Evolutionary conservation across 2,329 filamentous ascomycete species (phyloP).

Genomic region (Paecilomyces sp.): DNA sequence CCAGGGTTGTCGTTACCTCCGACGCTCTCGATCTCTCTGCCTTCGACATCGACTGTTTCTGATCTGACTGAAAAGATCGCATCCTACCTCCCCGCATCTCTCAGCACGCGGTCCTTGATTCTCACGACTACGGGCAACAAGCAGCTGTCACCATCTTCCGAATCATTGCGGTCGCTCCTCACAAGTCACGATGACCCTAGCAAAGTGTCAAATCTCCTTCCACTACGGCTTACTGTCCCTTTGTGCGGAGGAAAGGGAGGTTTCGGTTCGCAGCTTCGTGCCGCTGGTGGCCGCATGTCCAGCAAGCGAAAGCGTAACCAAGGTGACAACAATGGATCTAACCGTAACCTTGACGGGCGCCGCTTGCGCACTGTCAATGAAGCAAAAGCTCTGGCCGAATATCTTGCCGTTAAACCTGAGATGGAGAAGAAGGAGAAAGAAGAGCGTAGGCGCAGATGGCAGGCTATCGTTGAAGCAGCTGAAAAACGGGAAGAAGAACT

Average conservation of each 20-base stretch:
- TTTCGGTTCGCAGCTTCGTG: constrained; percentile 93
- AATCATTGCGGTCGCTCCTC: constrained; percentile 57
- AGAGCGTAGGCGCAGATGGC: constrained; percentile 71
- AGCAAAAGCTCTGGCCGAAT: constrained; percentile 90
- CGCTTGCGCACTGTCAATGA: constrained; percentile 87
- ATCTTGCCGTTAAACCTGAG: constrained; percentile 89
- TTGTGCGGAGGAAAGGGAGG: constrained; percentile 93
- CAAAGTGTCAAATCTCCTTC: constrained; percentile 61
- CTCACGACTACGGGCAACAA: constrained; percentile 78
- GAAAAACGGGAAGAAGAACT: constrained; percentile 81
- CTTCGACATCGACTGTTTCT: constrained; percentile 56
- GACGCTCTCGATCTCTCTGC: constrained; percentile 72
- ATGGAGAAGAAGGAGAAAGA: constrained; percentile 96
- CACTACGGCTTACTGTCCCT: constrained; percentile 70
- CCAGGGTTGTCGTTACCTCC: constrained; percentile 72
- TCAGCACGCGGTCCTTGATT: constrained; percentile 54
- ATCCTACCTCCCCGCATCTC: constrained; percentile 51
- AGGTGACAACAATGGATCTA: constrained; percentile 80
- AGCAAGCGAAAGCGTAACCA: constrained; percentile 82
- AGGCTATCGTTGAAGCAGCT: constrained; percentile 77
- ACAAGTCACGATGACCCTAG: constrained; percentile 30
- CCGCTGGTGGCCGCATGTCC: constrained; percentile 96
- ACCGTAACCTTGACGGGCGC: constrained; percentile 85
- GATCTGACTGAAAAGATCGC: constrained; percentile 60
- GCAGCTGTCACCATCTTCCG: constrained; percentile 51